Evolutionary conservation across 139 green algal species (phyloP), one percentile per base, ranked within the genome.

Genomic region (Chlorokybus atmophyticus): DNA sequence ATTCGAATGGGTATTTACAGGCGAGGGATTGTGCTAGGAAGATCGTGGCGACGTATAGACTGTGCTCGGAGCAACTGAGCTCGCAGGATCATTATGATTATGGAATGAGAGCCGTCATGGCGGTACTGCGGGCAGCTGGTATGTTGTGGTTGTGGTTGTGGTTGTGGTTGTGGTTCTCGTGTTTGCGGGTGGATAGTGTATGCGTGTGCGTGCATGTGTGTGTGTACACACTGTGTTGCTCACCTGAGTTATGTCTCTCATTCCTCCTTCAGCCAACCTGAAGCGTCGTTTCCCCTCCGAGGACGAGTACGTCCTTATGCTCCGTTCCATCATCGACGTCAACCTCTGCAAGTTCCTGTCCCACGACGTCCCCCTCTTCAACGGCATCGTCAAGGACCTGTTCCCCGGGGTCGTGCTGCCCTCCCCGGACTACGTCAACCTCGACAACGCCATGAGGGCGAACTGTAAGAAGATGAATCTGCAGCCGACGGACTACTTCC

Each of bases 331-430:
- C 62, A 64, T 68, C 23, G 68, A 76, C 60, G 68, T 76, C 31
- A 76, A 76, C 68, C 55, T 91, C 23, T 91, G 83, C 79, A 88
- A 88, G 75, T 91, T 88, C 68, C 64, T 91, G 3, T 73, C 40
- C 32, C 82, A 88, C 21, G 83, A 91, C 59, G 78, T 91, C 42
- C 82, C 79, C 19, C 71, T 91, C 17, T 74, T 66, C 44, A 32
- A 66, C 14, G 53, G 63, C 1, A 75, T 68, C 29, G 41, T 67
- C 38, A 62, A 40, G 7, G 80, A 87, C 61, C 68, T 87, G 2
- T 87, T 87, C 66, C 75, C 76, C 2, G 80, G 80, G 31, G 69
- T 77, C n/a, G 61, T 57, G 24, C 57, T 82, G 29, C 75, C 76
- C 35, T 70, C 75, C 59, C 54, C 75, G 19, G 74, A 78, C 63